Base-by-base conservation (phyloP, 371 early-diverging fungal species). In the Mucor irregularis region DNA sequence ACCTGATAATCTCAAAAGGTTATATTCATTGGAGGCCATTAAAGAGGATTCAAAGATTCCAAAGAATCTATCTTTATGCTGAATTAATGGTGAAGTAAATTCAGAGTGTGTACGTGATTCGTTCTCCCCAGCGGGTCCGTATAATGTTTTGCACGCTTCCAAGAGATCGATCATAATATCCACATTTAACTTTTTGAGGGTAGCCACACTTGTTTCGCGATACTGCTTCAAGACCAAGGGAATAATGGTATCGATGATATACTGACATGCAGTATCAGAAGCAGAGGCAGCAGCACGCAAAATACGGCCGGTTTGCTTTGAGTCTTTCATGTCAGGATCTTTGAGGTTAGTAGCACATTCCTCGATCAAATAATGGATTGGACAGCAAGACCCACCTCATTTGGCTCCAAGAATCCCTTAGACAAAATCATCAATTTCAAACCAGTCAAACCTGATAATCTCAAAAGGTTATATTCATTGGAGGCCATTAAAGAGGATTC, bases 261-360 rank as follows among this genome's bases (percentile, higher is more conserved):
- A 70, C 43, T 75, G 77, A 56, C 80, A 89, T 4, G 89, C 85
- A 43, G 86, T 79, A 59, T 87, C 86, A 81, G 86, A 89, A 28
- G 90, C 86, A 30, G 82, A 80, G 4, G 85, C 85, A 25, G 75
- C 75, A 5, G 89, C 80, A 48, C 78, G 74, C 53, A 92, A 66
- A 34, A 90, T 81, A 42, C 80, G 82, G 22, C 90, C 87, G 31
- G 84, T 73, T 6, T 83, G 84, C 54, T 88, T 86, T 9, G 83
- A 82, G 25, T 88, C 83, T 51, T 90, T 91, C 57, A 84, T 63
- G 31, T 90, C 92, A 8, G 88, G 85, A 35, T 88, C 86, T 46
- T 82, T 84, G 14, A 93, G 64, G 35, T 84, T 79, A 8, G 80
- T 66, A 44, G 87, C 69, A 52, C 88, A 88, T 52, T 91, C 90